Percentiles rank a stretch among this genome's conserved stretches.
Evolutionary conservation across 2,329 filamentous ascomycete species (phyloP).

Genomic region (Penicillium sp.): DNA sequence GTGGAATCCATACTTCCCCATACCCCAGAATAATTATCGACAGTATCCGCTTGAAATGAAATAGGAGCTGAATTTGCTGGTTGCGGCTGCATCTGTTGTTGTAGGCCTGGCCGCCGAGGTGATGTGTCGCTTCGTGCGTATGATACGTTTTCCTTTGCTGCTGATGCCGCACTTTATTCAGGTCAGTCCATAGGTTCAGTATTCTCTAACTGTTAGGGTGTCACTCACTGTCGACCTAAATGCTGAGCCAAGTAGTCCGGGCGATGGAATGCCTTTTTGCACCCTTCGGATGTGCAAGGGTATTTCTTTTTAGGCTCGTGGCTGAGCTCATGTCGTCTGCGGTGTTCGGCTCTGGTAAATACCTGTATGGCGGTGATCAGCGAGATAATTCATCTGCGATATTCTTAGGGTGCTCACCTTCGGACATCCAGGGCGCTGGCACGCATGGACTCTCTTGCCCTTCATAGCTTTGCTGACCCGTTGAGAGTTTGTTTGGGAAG

Average conservation of each 20-base stretch:
- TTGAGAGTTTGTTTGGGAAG: slow-evolving; percentile 15
- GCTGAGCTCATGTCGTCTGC: slow-evolving; percentile 48
- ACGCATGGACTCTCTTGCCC: slow-evolving; percentile 49
- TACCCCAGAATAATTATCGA: not conserved
- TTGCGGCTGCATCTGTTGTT: not conserved
- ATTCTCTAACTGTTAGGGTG: fast-evolving
- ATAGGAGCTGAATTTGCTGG: not conserved
- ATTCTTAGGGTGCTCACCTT: slow-evolving; percentile 36
- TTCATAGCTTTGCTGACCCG: slow-evolving; percentile 52
- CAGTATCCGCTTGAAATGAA: not conserved
- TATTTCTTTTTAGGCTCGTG: slow-evolving; percentile 46
- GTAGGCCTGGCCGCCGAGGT: not conserved
- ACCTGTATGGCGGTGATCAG: slow-evolving; percentile 29
- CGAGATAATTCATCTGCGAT: not conserved
- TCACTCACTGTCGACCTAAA: slow-evolving; percentile 47
- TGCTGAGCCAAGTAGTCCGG: slow-evolving; percentile 47
- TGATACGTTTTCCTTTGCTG: not conserved
- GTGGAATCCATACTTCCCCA: slow-evolving; percentile 7
- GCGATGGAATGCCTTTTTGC: slow-evolving; percentile 47
- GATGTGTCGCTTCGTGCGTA: not conserved
- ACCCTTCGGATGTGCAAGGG: slow-evolving; percentile 41
- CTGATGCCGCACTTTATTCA: not conserved
- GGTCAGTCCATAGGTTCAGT: not conserved
- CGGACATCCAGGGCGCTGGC: slow-evolving; percentile 45
- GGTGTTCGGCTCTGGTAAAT: slow-evolving; percentile 49